Evolutionary conservation across 2,329 filamentous ascomycete genomes (phyloP), one percentile per base, ranked within the genome.

Genomic region (Botrytis medusae): DNA sequence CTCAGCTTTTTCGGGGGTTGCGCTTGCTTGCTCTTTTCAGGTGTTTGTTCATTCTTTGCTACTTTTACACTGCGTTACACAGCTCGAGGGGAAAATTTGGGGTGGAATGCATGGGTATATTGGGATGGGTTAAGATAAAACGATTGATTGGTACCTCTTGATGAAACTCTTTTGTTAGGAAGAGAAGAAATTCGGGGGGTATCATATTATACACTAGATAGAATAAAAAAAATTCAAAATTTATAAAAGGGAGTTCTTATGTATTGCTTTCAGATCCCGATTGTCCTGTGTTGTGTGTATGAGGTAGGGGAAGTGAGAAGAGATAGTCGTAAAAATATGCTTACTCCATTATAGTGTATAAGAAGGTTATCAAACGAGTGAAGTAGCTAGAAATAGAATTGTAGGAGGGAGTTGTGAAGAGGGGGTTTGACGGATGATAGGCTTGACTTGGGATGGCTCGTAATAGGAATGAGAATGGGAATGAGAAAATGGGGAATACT

Each of bases 201-300:
- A 68, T 68, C 32, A 54, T 40, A 67, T 67, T 54, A 54, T 54
- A 54, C 29, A 67, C 59, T 61, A 61, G 61, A 34, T 54, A 67
- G 64, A 54, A 67, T 67, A 5, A 67, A 67, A 67, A 67, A 67
- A 67, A 67, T 40, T 67, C 16, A 67, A 67, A 67, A 67, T 67
- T 54, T 22, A 67, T 54, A 10, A 54, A 29, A 18, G 62, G 62
- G n/a, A 7, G 12, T 67, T 29, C 25, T 8, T 42, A 25, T 40
- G 7, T 62, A 25, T 1, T 51, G n/a, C 34, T 29, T 62, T n/a
- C 1, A 29, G 25, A n/a, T 62, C 37, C 25, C n/a, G 34, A 18
- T 57, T 62, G 25, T 9, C 34, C 1, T 42, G 25, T 61, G 22
- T n/a, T 61, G 22, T 12, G 34, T 61, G 25, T 16, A 3, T 61